A percentile compares a stretch with the other conserved stretches of the same genome.
Evolutionary conservation across 352 stramenopile species (phyloP).

Genomic region (Globisporangium alternatum): DNA sequence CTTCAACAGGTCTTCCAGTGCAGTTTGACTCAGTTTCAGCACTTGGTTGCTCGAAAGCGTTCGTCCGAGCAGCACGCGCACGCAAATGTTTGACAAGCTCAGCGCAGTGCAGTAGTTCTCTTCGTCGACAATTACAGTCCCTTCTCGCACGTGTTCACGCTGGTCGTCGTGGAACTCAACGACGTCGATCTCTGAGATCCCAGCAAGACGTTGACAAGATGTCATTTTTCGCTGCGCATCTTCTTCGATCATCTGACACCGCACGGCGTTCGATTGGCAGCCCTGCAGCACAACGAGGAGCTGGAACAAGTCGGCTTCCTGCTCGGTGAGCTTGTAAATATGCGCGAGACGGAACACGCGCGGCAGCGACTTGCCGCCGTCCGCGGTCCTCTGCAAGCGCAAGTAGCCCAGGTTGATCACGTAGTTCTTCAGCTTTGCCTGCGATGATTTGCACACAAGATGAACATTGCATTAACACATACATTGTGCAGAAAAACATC

Average conservation of each 20-base stretch:
- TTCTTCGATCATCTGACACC: slow-evolving; percentile 84
- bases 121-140: slow-evolving; percentile 77
- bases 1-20: slow-evolving; percentile 71
- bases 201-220: slow-evolving; percentile 69
- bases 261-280: slow-evolving; percentile 81
- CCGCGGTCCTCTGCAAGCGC: slow-evolving; percentile 44
- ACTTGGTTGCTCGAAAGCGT: slow-evolving; percentile 77
- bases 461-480: not conserved
- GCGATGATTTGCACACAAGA: not conserved
- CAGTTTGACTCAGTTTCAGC: slow-evolving; percentile 85
- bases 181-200: slow-evolving; percentile 85
- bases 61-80: slow-evolving; percentile 73
- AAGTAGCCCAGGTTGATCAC: slow-evolving; percentile 50
- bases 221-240: slow-evolving; percentile 73
- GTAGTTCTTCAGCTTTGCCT: slow-evolving; percentile 53
- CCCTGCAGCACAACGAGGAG: slow-evolving; percentile 80
- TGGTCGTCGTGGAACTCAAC: slow-evolving; percentile 84
- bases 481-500: no score
- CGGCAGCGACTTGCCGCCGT: slow-evolving; percentile 34
- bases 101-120: slow-evolving; percentile 80
- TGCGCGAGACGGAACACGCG: slow-evolving; percentile 74
- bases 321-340: slow-evolving; percentile 67
- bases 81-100: slow-evolving; percentile 77
- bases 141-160: slow-evolving; percentile 85
- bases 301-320: slow-evolving; percentile 77